Evolutionary conservation across 2,329 filamentous ascomycete genomes (phyloP), one percentile per base, ranked within the genome.

Genomic region (Exophiala mesophila): DNA sequence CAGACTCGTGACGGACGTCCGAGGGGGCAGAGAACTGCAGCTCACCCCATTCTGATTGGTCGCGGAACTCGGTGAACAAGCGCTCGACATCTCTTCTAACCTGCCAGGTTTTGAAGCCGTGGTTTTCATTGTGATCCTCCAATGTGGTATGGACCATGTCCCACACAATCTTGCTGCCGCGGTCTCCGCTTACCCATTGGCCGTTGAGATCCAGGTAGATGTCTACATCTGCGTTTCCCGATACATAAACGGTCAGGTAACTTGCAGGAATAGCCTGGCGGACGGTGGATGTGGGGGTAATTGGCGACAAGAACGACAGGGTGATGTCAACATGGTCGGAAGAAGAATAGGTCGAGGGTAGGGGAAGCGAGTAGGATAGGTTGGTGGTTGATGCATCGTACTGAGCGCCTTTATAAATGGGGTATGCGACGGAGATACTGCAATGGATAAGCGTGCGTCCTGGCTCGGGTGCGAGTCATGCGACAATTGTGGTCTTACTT

Each of bases 21-120:
- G 71, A 67, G 16, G 87, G 85, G 2, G 73, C 86, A 16, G 83
- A 83, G 59, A 94, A 87, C 62, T 86, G 77, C 44, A 94, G 63
- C 19, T 80, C 83, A 3, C 88, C 88, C 88, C 88, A 94, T 74
- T 94, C 87, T 1, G 83, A 77, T 31, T 82, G 82, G 56, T 94
- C 88, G 34, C 41, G 66, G 41, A 74, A 74, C 62, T 94, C 88
- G 1, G 83, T 85, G 40, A 92, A 76, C n/a, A 85, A 69, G 59
- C 83, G 71, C 62, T 90, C 50, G 3, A 55, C 61, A 37, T 66
- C 58, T 44, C 67, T 58, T 19, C 58, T 62, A 16, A 71, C 55
- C 29, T 63, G 57, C 68, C 69, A 72, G 43, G 59, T 62, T 44
- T 69, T 67, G 16, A 72, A 61, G 4, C 50, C 54, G 17, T 55